Evolutionary conservation across 768 basidiomycete genomes (phyloP), one percentile per base, ranked within the genome.

Genomic region (Neoboletus brunneissimus): DNA sequence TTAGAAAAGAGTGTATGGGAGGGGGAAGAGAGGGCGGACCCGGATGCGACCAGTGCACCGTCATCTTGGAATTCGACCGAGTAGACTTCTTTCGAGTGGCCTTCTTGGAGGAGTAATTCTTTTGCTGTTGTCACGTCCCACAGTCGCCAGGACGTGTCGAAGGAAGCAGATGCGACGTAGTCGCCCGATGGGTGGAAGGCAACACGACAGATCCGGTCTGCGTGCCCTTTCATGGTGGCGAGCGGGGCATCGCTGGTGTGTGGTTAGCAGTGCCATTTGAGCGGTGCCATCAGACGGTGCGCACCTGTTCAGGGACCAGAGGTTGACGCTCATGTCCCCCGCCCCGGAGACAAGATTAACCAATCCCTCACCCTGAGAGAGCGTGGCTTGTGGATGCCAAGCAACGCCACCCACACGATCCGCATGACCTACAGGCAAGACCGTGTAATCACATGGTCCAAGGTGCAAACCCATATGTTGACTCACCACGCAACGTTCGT

Each of bases 81-180:
- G 68, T 96, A 98, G 0, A 98, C 95, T 67, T 97, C 95, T 68
- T 94, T 95, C 4, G 94, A 94, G 68, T 99, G 97, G 0, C 97
- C 97, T 72, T 98, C 95, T 72, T 99, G 97, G 12, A 95, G 72
- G 29, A 96, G 75, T 12, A 99, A 70, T 65, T 97, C 93, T 70
- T 85, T 86, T 2, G 85, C 76, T 0, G 86, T 90, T 50, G 80
- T 79, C 15, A 94, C 88, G 72, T 99, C 96, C 97, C 97, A 99
- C 51, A 98, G 72, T 43, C 97, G 78, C 97, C 97, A 99, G 27
- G 96, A 91, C 16, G 92, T 96, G 72, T 99, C 97, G 64, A 95
- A 98, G 60, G 91, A 93, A 1, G 97, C 95, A 58, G 93, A 95
- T 2, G 90, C 95, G 29, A 97, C 83, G 70, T 95, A 98, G 44